Base-by-base conservation (phyloP, 2,329 filamentous ascomycete genomes). In the Hansfordia pulvinata region DNA sequence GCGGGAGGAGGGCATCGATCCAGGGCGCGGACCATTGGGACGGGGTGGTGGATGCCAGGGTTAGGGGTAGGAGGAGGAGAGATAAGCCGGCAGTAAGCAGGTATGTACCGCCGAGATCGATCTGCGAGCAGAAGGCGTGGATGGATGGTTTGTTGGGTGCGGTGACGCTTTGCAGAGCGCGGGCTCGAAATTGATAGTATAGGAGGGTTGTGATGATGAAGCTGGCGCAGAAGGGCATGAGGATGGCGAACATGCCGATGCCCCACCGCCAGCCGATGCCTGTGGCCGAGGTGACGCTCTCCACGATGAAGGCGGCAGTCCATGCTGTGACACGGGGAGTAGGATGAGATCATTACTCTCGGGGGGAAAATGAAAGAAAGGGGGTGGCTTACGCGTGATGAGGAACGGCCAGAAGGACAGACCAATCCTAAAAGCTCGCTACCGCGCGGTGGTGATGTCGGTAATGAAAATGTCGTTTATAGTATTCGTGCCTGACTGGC, bases 401-500 rank as follows among this genome's bases (percentile, higher is more conserved):
- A 59, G 37, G 27, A 52, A 56, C 1, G 56, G 56, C 2, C 53
- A 35, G 26, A 50, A 57, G 21, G 49, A 40, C 5, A 56, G 34
- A 8, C 44, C 49, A 20, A 53, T 47, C 8, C 47, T 49, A 29
- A 60, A 48, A 3, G 44, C 52, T 33, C 56, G 42, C 45, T 46
- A 54, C 13, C 54, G 41, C 36, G 51, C 50, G 4, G 43, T 52
- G 2, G 55, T 54, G 8, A 58, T 38, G 34, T 60, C 55, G 1
- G 54, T 51, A 6, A 59, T 47, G 24, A 60, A 39, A 20, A 57
- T 49, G 14, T 54, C 23, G 10, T 30, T 68, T 24, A 74, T 53
- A 17, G 76, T 62, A 29, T 69, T 65, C 6, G 73, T 58, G 3
- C 69, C 69, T 1, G 69, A 70, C 25, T 61, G 59, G 3, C 71